Percentiles rank a stretch among this genome's conserved stretches.
phyloP scores from a whole-genome alignment of 2,329 filamentous ascomycete species.

The Paecilomyces sp. region DNA sequence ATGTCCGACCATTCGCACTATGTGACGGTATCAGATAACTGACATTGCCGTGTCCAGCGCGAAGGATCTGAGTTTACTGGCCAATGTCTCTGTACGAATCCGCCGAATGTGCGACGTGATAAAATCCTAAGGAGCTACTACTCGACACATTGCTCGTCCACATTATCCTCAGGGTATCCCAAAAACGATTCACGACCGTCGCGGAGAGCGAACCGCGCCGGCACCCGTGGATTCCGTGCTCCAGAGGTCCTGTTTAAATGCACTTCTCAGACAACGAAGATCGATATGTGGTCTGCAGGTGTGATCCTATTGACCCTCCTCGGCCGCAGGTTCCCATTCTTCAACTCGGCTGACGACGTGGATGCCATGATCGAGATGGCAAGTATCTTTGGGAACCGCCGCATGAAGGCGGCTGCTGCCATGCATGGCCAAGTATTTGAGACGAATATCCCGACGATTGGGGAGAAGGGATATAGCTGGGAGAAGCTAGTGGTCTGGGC shows the following conservation, averaged over 20 bases:
- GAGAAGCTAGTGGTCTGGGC: slow-evolving; percentile 96
- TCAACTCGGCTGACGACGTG: slow-evolving; percentile 96
- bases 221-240: slow-evolving; percentile 89
- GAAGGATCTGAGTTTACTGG: slow-evolving; percentile 45
- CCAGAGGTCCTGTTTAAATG: slow-evolving; percentile 97
- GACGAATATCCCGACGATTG: slow-evolving; percentile 85
- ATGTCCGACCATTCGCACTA: slow-evolving; percentile 6
- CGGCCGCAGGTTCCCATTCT: slow-evolving; percentile 90
- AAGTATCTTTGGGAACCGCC: slow-evolving; percentile 79
- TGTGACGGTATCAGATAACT: not conserved
- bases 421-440: slow-evolving; percentile 90
- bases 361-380: slow-evolving; percentile 97
- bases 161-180: slow-evolving; percentile 63
- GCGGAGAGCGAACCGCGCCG: slow-evolving; percentile 84
- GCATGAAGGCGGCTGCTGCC: slow-evolving; percentile 75
- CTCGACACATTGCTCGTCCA: slow-evolving; percentile 44
- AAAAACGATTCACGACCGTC: slow-evolving; percentile 85
- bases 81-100: slow-evolving; percentile 70
- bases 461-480: slow-evolving; percentile 73
- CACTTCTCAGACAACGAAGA: slow-evolving; percentile 85
- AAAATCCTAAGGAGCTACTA: slow-evolving; percentile 51
- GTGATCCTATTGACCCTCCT: slow-evolving; percentile 96
- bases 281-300: slow-evolving; percentile 94
- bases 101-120: slow-evolving; percentile 53
- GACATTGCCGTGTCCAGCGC: slow-evolving; percentile 28